Evolutionary conservation across 768 basidiomycete genomes (phyloP).

Genomic region (Tulasnella sp.): DNA sequence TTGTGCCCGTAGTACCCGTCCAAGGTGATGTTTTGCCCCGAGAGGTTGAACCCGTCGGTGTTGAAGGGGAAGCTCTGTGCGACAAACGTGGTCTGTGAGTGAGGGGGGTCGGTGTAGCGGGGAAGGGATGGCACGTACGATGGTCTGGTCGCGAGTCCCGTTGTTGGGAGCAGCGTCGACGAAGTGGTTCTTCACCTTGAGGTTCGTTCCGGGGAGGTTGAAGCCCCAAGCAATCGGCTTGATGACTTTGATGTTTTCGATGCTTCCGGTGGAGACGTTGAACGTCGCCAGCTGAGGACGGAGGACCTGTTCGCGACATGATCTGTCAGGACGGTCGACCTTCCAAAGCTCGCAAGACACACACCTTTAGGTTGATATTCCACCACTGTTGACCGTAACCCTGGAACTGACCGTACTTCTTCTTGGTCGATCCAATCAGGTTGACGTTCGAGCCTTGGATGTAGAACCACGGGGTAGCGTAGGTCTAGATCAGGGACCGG

Average conservation of each 20-base stretch:
- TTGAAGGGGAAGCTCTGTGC: conserved; percentile 36
- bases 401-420: conserved; percentile 33
- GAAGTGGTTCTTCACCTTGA: conserved; percentile 31
- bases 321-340: not conserved
- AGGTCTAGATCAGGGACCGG: not conserved
- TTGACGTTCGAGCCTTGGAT: conserved; percentile 32
- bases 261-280: conserved; percentile 34
- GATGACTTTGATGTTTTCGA: conserved; percentile 32
- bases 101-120: not conserved
- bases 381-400: conserved; percentile 43
- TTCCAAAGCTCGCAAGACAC: not conserved
- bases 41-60: conserved; percentile 27
- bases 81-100: conserved; percentile 14
- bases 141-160: conserved; percentile 27
- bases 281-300: conserved; percentile 39
- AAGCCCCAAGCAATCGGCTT: conserved; percentile 42
- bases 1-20: conserved; percentile 32
- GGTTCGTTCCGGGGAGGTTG: conserved; percentile 30
- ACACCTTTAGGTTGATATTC: conserved; percentile 34
- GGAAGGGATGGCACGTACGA: conserved; percentile 22
- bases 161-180: conserved; percentile 33
- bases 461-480: conserved; percentile 38
- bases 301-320: conserved; percentile 21
- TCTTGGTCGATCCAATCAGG: conserved; percentile 31
- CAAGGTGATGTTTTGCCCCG: conserved; percentile 21